Percentiles rank a stretch among this genome's conserved stretches.
These are phyloP conservation scores for Wickerhamomyces canadensis DNA, from an alignment of 805 yeast species.

Conservation along the genomic window DNA sequence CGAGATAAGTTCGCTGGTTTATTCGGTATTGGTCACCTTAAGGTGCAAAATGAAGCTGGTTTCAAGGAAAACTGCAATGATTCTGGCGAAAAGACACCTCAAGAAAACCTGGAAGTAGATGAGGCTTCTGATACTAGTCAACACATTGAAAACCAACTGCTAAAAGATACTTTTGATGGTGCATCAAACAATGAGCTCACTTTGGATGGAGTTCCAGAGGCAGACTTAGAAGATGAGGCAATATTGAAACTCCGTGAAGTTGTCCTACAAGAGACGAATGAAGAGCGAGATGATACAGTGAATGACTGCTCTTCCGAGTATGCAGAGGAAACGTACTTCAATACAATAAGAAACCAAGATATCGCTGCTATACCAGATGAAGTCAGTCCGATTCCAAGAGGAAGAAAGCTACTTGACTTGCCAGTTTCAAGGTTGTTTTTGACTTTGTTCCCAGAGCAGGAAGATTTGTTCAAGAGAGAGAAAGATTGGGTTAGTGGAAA, in stretches of 20 bases:
- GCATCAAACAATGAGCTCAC: too few relatives aligned
- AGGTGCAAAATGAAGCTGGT: background rate
- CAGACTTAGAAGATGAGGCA: background rate
- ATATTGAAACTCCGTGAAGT: conserved; percentile 1
- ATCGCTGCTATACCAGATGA: conserved; percentile 2
- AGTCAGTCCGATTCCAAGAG: background rate
- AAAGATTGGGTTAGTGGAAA: background rate
- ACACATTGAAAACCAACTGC: too few relatives aligned
- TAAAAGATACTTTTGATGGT: too few relatives aligned
- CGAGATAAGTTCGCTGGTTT: conserved; percentile 4
- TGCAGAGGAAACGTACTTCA: conserved; percentile 1
- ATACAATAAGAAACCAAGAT: conserved; percentile 4
- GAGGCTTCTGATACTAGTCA: too few relatives aligned
- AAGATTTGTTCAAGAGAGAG: conserved; percentile 1
- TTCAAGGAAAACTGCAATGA: background rate
- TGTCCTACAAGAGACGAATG: background rate
- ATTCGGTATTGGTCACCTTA: conserved; percentile 1
- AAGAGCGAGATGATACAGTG: background rate
- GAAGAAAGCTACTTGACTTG: background rate
- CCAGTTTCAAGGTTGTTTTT: conserved; percentile 6
- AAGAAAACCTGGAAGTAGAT: too few relatives aligned
- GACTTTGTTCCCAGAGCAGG: background rate
- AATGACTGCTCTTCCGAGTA: conserved; percentile 1
- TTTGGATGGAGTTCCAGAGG: background rate
- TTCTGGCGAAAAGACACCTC: too few relatives aligned